A percentile compares a stretch with the other conserved stretches of the same genome.
Evolutionary conservation across 2,329 filamentous ascomycete genomes (phyloP).

Genomic region (Aspergillus sp.): DNA sequence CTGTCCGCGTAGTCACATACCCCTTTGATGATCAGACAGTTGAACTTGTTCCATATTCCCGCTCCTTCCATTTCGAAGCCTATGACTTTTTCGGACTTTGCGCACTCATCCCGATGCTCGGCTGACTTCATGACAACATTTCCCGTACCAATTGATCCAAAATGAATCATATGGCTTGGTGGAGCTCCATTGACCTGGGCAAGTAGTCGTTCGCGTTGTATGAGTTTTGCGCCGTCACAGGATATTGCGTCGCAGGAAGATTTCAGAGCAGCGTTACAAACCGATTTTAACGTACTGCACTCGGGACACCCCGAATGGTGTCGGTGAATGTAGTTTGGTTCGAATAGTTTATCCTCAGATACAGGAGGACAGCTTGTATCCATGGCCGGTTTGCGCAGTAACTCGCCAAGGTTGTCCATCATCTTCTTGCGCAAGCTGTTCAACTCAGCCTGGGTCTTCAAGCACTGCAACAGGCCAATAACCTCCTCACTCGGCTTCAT

Average conservation of each 20-base stretch:
- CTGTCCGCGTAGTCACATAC: conserved; percentile 21
- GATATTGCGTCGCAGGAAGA: not conserved
- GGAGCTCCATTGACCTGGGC: not conserved
- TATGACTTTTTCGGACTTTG: conserved; percentile 8
- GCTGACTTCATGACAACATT: conserved; percentile 14
- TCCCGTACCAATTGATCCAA: conserved; percentile 12
- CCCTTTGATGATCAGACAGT: conserved; percentile 9
- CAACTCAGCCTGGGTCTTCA: not conserved
- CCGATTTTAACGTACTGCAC: not conserved
- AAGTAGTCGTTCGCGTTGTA: not conserved
- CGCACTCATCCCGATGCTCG: conserved; percentile 7
- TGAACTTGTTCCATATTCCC: conserved; percentile 2
- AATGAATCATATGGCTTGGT: not conserved
- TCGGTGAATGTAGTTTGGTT: conserved; percentile 7
- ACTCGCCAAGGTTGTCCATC: not conserved
- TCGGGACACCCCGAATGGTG: conserved; percentile 6
- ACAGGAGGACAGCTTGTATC: not conserved
- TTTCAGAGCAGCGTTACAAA: conserved; percentile 7
- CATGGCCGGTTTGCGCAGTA: not conserved
- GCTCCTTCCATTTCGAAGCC: conserved; percentile 16
- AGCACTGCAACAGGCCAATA: not conserved
- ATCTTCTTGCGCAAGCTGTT: not conserved
- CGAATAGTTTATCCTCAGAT: not conserved
- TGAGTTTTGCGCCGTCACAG: not conserved
- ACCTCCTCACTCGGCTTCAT: not conserved